Evolutionary conservation across 768 basidiomycete genomes (phyloP).

Genomic region (Omphalotus guepiniiformis): DNA sequence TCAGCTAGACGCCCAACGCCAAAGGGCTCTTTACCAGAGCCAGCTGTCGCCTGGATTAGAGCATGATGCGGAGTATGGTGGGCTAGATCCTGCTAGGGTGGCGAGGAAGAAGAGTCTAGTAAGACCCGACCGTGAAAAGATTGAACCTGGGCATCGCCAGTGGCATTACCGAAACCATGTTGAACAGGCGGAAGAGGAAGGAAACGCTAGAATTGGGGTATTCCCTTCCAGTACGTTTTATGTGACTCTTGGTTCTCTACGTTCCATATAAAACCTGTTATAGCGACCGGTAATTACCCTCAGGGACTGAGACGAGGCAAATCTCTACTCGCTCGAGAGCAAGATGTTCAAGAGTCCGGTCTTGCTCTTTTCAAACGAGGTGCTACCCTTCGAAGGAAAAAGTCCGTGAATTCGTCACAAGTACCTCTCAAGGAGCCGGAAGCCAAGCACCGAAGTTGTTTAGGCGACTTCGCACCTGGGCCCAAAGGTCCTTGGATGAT

Average conservation of each 20-base stretch:
- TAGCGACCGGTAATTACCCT: constrained; percentile 81
- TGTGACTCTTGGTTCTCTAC: constrained; percentile 6
- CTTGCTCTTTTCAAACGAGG: constrained; percentile 88
- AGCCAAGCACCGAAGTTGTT: constrained; percentile 45
- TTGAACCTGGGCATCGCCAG: constrained; percentile 89
- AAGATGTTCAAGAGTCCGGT: constrained; percentile 89
- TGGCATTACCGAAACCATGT: constrained; percentile 93
- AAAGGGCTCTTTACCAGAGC: constrained; percentile 40
- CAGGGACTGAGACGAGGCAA: constrained; percentile 75
- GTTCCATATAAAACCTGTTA: constrained; percentile 5
- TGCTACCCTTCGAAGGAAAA: constrained; percentile 72
- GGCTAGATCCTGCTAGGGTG: constrained; percentile 45
- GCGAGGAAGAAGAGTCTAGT: constrained; percentile 90
- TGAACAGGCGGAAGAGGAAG: constrained; percentile 68
- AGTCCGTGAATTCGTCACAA: constrained; percentile 39
- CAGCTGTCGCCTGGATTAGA: constrained; percentile 39
- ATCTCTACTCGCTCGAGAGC: constrained; percentile 85
- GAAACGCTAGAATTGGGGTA: constrained; percentile 60
- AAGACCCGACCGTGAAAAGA: constrained; percentile 90
- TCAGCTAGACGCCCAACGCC: constrained; percentile 51
- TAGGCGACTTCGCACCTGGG: constrained; percentile 76
- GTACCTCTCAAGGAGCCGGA: constrained; percentile 31
- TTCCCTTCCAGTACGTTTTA: constrained; percentile 74
- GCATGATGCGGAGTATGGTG: constrained; percentile 19
- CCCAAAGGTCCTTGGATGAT: constrained; percentile 95